Percentiles rank a stretch among this genome's conserved stretches.
Conservation (phyloP, 495 filamentous ascomycete species). For the Penicillium maclennaniae region DNA sequence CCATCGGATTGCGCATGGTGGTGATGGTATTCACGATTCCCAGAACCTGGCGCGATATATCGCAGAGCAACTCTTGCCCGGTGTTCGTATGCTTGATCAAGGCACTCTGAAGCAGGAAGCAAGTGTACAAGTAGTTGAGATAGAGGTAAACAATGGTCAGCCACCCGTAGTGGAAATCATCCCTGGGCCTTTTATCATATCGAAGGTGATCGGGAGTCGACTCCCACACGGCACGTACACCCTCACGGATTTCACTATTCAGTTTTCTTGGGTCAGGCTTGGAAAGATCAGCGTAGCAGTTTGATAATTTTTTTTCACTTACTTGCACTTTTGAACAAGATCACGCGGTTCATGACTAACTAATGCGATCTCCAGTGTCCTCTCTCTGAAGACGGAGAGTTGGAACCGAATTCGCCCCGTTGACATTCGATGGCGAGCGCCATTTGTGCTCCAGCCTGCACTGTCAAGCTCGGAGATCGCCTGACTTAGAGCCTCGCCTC, state of each 20-base stretch:
- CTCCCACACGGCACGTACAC: constrained; percentile 32
- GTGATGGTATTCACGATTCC: constrained; percentile 41
- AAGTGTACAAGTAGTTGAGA: constrained; percentile 52
- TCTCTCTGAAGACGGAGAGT: constrained; percentile 48
- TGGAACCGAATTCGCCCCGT: constrained; percentile 47
- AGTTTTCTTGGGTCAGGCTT: too few relatives aligned
- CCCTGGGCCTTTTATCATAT: constrained; percentile 32
- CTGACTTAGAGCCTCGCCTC: constrained; percentile 38
- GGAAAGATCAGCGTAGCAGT: background rate
- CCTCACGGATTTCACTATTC: constrained; percentile 31
- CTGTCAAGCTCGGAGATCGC: constrained; percentile 43
- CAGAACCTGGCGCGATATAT: constrained; percentile 52
- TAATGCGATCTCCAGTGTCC: constrained; percentile 57
- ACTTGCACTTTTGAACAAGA: constrained; percentile 45
- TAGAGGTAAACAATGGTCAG: constrained; percentile 36
- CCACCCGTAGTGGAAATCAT: constrained; percentile 24
- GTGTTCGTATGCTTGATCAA: constrained; percentile 50
- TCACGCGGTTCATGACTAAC: constrained; percentile 38
- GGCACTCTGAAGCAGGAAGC: constrained; percentile 56
- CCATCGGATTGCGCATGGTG: constrained; percentile 44
- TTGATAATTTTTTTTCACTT: constrained; percentile 11
- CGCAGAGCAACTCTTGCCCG: constrained; percentile 47
- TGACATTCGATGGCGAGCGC: constrained; percentile 35
- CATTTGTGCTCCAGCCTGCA: constrained; percentile 52
- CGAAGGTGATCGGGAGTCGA: constrained; percentile 32